These are phyloP conservation scores for Fremontodendron californicum DNA, from an alignment of 345 rosid genomes.

Conservation along the genomic window DNA sequence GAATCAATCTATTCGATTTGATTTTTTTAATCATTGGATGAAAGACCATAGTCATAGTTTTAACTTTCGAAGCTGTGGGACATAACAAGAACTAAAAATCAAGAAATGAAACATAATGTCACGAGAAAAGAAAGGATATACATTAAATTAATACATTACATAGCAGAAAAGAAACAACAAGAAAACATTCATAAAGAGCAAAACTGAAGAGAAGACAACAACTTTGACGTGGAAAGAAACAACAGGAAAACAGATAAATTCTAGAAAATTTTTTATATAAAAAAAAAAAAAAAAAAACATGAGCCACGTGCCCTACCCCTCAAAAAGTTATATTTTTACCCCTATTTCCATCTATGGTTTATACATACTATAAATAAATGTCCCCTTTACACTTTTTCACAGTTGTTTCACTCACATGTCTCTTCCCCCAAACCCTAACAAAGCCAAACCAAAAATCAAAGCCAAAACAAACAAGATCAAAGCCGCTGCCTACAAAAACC, in stretches of 20 bases:
- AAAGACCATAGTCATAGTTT: too few relatives aligned
- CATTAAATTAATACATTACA: not conserved
- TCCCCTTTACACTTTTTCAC: not conserved
- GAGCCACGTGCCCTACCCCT: constrained; percentile 5
- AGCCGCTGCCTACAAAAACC: not conserved
- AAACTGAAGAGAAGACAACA: not conserved
- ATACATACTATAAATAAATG: constrained; percentile 5
- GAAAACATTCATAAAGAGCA: not conserved
- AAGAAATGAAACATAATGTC: not conserved
- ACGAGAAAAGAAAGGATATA: not conserved
- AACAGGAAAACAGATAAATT: too few relatives aligned
- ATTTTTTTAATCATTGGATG: too few relatives aligned
- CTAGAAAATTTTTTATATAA: too few relatives aligned
- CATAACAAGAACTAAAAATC: too few relatives aligned
- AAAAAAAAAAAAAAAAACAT: not conserved
- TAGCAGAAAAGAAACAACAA: not conserved
- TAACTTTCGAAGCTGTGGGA: too few relatives aligned
- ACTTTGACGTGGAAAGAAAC: not conserved
- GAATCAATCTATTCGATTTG: too few relatives aligned
- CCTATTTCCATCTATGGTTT: not conserved
- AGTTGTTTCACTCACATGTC: not conserved
- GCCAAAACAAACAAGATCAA: too few relatives aligned
- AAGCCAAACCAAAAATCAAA: not conserved
- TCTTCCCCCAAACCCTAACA: constrained; percentile 5
- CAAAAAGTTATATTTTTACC: not conserved